Base-by-base conservation (phyloP, 257 asterid genomes). In the Solanum verrucosum region DNA sequence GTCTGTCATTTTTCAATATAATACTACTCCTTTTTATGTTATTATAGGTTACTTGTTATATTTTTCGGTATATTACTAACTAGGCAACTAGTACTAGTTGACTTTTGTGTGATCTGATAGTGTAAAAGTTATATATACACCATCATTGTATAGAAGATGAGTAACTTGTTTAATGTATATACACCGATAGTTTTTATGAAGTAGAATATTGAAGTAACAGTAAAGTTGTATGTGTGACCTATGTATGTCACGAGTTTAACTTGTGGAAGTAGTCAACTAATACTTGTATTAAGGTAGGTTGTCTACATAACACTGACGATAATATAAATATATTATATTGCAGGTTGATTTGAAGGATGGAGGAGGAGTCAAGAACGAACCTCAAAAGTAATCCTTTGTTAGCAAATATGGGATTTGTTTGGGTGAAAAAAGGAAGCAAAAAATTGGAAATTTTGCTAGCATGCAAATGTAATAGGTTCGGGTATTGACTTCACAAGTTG, bases 301-400 rank as follows among this genome's bases (percentile, higher is more conserved):
- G 2, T 18, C 9, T 52, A 9, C 44, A 8, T 38, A 8, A 52
- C 23, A 52, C 63, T 52, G 25, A 60, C 5, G 3, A 31, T 16
- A 72, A 33, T 72, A 2, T 73, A 33, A 33, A 70, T 16, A 73
- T 8, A 8, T 9, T 5, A 23, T 85, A 37, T 15, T 85, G 84
- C 67, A 72, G 72, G 14, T 59, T 63, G 15, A 86, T 27, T 27
- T 11, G 33, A 38, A 35, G 88, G 59, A 86, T 40, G 52, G 13
- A 90, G 93, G 89, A 93, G 93, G 90, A 94, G 98, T 95, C 98
- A 91, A 95, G 97, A 95, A 92, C 98, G 98, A 94, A 94, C 97
- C 98, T 93, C 86, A 90, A 34, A 88, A 44, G 33, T 89, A 83
- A 91, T 89, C 94, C 92, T 94, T 88, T 91, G 60, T 59, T 21